Conservation (phyloP, 2,329 filamentous ascomycete species). For the Coniochaeta sp. region DNA sequence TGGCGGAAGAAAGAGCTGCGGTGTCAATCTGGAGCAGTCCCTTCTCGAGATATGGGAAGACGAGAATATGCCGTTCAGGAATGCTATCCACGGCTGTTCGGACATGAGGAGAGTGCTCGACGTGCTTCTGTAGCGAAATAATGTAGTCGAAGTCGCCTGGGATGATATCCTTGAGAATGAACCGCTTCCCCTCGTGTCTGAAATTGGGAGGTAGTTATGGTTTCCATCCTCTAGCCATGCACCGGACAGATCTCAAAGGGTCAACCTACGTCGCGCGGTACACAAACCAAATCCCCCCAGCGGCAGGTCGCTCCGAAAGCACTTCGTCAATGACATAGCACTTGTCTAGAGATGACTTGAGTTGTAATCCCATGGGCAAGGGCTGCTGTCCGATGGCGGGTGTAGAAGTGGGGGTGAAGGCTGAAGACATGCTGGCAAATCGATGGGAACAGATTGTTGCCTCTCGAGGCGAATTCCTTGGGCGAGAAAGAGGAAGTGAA, state of each 20-base stretch:
- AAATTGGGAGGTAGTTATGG: constrained; percentile 4
- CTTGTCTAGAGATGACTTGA: constrained; percentile 9
- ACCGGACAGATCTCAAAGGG: constrained; percentile 5
- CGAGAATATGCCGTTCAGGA: constrained; percentile 9
- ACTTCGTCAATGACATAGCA: constrained; percentile 11
- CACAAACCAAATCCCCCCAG: constrained; percentile 9
- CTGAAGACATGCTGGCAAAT: constrained; percentile 8
- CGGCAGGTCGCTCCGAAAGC: constrained; percentile 10
- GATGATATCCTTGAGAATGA: constrained; percentile 11
- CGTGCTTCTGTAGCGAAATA: constrained; percentile 8
- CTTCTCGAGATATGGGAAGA: constrained; percentile 10
- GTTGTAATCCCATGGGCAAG: constrained; percentile 6
- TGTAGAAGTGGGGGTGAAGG: constrained; percentile 4
- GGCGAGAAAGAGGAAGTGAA: background rate
- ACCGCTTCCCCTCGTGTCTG: constrained; percentile 9
- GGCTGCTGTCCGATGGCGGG: constrained; percentile 8
- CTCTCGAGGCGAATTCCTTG: background rate
- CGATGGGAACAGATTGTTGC: background rate
- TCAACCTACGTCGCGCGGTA: constrained; percentile 11
- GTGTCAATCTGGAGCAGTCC: constrained; percentile 9
- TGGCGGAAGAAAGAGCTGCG: constrained; percentile 8
- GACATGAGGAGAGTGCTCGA: constrained; percentile 10
- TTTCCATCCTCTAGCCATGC: background rate
- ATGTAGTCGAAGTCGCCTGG: constrained; percentile 9
- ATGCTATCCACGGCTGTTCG: constrained; percentile 10